phyloP scores from a whole-genome alignment of 257 asterid genomes.

The Ilex asprella region DNA sequence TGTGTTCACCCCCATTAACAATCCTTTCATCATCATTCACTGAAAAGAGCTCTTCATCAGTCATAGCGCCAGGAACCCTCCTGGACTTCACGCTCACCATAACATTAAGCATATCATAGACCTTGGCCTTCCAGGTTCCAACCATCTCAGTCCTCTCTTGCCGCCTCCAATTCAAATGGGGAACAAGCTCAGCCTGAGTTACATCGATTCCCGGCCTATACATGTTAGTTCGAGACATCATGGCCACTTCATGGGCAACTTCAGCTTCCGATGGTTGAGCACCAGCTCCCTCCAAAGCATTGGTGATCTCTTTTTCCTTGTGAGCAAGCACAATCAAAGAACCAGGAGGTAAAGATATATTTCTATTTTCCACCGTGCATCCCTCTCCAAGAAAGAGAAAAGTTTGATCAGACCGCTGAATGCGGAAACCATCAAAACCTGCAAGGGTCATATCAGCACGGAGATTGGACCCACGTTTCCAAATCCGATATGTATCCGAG shows the following conservation, averaged over 20 bases:
- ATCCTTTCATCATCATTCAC: slow-evolving; percentile 74
- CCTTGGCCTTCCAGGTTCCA: slow-evolving; percentile 95
- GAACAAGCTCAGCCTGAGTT: slow-evolving; percentile 93
- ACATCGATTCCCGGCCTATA: slow-evolving; percentile 99
- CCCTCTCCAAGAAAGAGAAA: slow-evolving; percentile 97
- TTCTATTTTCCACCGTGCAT: slow-evolving; percentile 55
- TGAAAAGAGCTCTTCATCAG: slow-evolving; percentile 89
- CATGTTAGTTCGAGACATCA: slow-evolving; percentile 99
- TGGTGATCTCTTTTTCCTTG: slow-evolving; percentile 89
- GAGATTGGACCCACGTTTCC: slow-evolving; percentile 98
- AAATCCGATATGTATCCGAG: slow-evolving; percentile 89
- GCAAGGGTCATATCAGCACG: slow-evolving; percentile 99
- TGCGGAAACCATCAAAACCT: slow-evolving; percentile 96
- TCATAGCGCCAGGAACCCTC: slow-evolving; percentile 99
- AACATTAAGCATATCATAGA: slow-evolving; percentile 92
- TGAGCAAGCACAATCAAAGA: slow-evolving; percentile 89
- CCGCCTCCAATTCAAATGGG: slow-evolving; percentile 94
- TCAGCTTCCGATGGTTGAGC: slow-evolving; percentile 93
- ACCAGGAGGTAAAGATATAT: slow-evolving; percentile 74
- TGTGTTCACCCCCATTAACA: slow-evolving; percentile 50
- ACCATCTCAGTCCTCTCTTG: slow-evolving; percentile 93
- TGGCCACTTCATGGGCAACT: slow-evolving; percentile 94
- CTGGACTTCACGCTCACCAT: slow-evolving; percentile 95
- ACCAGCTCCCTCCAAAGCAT: slow-evolving; percentile 97
- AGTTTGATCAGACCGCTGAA: slow-evolving; percentile 95